phyloP scores from a whole-genome alignment of 495 filamentous ascomycete species.

The Talaromyces proteolyticus region DNA sequence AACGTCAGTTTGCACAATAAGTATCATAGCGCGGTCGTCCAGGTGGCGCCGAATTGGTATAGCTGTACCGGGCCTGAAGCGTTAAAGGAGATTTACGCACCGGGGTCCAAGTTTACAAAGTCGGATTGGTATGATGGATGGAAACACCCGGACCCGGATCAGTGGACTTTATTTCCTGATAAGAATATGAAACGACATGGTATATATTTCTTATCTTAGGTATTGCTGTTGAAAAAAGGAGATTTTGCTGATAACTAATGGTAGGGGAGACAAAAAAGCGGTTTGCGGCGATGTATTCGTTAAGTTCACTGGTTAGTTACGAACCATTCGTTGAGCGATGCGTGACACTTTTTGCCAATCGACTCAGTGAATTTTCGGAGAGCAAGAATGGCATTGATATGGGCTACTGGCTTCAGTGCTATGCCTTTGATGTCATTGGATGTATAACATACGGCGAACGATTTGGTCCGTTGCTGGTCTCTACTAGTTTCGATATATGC shows the following conservation, averaged over 20 bases:
- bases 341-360: slow-evolving; percentile 36
- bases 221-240: not conserved
- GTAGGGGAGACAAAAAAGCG: slow-evolving; percentile 28
- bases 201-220: slow-evolving; percentile 10
- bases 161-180: slow-evolving; percentile 36
- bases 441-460: slow-evolving; percentile 60
- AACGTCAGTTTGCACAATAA: slow-evolving; percentile 39
- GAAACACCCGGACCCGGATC: slow-evolving; percentile 26
- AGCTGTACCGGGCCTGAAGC: slow-evolving; percentile 38
- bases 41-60: slow-evolving; percentile 44
- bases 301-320: slow-evolving; percentile 48
- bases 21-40: slow-evolving; percentile 28
- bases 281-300: slow-evolving; percentile 43
- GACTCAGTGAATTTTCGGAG: slow-evolving; percentile 36
- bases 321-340: slow-evolving; percentile 50
- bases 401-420: slow-evolving; percentile 50
- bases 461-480: slow-evolving; percentile 29
- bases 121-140: slow-evolving; percentile 33
- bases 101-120: slow-evolving; percentile 32
- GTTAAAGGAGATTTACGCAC: slow-evolving; percentile 39
- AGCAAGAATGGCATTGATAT: slow-evolving; percentile 25
- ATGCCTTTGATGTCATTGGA: slow-evolving; percentile 59
- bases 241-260: not conserved
- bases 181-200: slow-evolving; percentile 35
- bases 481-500: not conserved